Base-by-base conservation (phyloP, 1,284 basidiomycete genomes). In the Fomitopsis palustris region DNA sequence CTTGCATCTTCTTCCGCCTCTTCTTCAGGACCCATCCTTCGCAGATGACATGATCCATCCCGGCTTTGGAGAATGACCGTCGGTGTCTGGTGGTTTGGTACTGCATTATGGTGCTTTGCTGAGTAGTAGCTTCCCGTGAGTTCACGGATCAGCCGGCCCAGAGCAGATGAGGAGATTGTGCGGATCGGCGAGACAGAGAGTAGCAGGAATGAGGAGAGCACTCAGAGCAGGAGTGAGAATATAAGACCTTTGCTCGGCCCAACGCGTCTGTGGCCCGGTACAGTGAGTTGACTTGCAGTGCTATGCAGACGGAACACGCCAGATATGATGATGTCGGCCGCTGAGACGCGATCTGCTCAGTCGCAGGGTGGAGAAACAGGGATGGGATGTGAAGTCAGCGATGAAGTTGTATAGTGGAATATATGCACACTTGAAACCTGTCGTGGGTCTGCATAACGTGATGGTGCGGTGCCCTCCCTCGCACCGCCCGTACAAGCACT, bases 11-110 rank as follows among this genome's bases (percentile, higher is more conserved):
- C 78, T 90, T 92, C 65, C 88, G 77, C 64, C 90, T 79, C 74
- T 93, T 93, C 77, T 93, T 93, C 61, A 93, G 77, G 2, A 92
- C 73, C 89, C 89, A 92, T 75, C 90, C 90, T 66, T 90, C 79
- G 56, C 75, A 79, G 2, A 89, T 66, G 54, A 86, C 69, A 23
- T 51, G 37, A 45, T 51, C 51, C 55, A 42, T 42, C 38, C 51
- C 41, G 43, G 33, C 10, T 45, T 54, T 12, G 49, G 38, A 1
- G 61, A 55, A 45, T 60, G 63, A 8, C 55, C 51, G 33, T 62
- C 37, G 29, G 21, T 27, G 53, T 43, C 57, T 47, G 17, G 53
- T 60, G 55, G 21, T 62, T 58, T 45, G 62, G 63, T 57, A 54
- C 23, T 58, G 58, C 62, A 65, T 65, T 21, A 31, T 37, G 14